These are phyloP conservation scores for Bryum argenteum DNA, from an alignment of 225 moss, liverwort and hornwort genomes.

Conservation along the genomic window DNA sequence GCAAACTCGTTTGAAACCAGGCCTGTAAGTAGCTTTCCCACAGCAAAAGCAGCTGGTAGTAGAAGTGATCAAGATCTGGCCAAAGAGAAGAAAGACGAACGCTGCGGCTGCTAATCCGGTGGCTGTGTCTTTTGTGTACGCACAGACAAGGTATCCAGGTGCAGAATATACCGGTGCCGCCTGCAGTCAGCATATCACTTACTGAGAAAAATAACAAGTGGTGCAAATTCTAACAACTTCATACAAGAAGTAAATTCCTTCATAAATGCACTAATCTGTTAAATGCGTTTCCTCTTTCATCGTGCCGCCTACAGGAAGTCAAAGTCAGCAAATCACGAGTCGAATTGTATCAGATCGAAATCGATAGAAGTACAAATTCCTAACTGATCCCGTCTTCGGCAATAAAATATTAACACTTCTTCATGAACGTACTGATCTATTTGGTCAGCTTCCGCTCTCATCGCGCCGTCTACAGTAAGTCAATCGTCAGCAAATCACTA, in stretches of 20 bases:
- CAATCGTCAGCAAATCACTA: no score
- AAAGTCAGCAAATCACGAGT: no score
- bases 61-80: constrained; percentile 52
- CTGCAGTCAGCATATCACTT: constrained; percentile 21
- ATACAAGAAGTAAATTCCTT: no score
- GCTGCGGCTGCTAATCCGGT: constrained; percentile 78
- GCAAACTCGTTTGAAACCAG: constrained; percentile 43
- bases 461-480: no score
- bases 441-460: no score
- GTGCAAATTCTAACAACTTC: not conserved
- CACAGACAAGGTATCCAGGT: constrained; percentile 49
- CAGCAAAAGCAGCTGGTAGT: constrained; percentile 55
- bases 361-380: no score
- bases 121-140: constrained; percentile 65
- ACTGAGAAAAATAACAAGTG: not conserved
- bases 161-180: not conserved
- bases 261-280: no score
- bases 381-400: no score
- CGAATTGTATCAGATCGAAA: no score
- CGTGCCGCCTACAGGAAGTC: not conserved
- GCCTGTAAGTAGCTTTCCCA: constrained; percentile 37
- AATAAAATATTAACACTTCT: no score
- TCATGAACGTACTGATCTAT: no score
- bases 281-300: no score
- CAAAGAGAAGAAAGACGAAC: constrained; percentile 65